A percentile compares a stretch with the other conserved stretches of the same genome.
These are phyloP conservation scores for Nemania serpens DNA, from an alignment of 2,329 filamentous ascomycete genomes.

Conservation along the genomic window DNA sequence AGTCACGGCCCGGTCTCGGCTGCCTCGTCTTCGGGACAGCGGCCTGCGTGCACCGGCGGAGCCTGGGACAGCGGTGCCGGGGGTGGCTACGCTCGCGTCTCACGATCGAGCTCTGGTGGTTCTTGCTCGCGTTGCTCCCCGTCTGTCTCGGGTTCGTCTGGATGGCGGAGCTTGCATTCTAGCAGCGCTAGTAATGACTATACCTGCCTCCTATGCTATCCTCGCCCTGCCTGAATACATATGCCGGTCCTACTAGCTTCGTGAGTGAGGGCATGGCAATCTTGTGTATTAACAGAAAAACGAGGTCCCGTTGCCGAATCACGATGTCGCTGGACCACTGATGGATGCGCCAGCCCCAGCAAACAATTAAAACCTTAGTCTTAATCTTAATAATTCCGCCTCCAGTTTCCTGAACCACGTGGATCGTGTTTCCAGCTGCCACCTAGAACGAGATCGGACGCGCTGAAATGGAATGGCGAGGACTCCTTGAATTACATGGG, in stretches of 20 bases:
- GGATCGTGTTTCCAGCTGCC: too few relatives aligned
- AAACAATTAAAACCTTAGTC: too few relatives aligned
- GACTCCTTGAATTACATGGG: background rate
- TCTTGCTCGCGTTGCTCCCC: constrained; percentile 50
- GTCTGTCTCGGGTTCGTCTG: constrained; percentile 42
- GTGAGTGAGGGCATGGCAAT: background rate
- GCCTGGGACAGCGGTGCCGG: constrained; percentile 51
- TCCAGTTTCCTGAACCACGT: background rate
- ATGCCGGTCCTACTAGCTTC: background rate
- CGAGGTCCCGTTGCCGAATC: background rate
- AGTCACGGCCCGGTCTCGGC: constrained; percentile 59
- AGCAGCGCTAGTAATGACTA: constrained; percentile 18
- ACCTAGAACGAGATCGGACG: too few relatives aligned
- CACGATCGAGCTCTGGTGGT: constrained; percentile 55
- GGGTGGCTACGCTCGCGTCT: constrained; percentile 51
- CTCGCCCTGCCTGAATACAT: background rate
- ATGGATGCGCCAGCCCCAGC: background rate
- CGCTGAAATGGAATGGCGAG: too few relatives aligned
- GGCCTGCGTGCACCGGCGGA: constrained; percentile 51
- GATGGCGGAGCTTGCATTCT: constrained; percentile 25
- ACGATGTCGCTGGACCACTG: background rate
- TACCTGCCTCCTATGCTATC: background rate
- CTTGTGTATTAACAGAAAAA: background rate
- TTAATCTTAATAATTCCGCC: background rate
- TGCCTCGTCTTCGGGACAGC: constrained; percentile 59